Base-by-base conservation (phyloP, 1,139 yeast genomes). In the Pneumocystis sp. region DNA sequence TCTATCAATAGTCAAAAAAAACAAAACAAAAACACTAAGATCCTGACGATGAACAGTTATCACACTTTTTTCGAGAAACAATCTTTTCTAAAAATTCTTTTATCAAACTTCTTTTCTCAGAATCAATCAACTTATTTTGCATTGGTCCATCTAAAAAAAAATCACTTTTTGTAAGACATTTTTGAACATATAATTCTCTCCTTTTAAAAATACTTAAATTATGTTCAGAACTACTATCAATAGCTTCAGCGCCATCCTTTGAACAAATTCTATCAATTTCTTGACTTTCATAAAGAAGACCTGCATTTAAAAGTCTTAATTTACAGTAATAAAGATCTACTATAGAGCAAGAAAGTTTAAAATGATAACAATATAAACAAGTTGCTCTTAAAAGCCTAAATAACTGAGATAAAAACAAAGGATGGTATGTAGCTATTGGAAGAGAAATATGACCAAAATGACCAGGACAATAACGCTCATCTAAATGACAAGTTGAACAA, bases 381-480 rank as follows among this genome's bases (percentile, higher is more conserved):
- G 93, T 78, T 60, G 93, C 82, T 75, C 97, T 82, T 73, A 95
- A 80, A 72, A 86, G 85, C 68, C 88, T 82, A 78, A 86, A 93
- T 80, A 95, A 80, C 76, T 93, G 97, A 73, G 85, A 83, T 83
- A 95, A 93, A 74, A 95, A 93, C 72, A 95, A 78, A 21, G 98
- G 97, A 74, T 90, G 93, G 79, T 90, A 95, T 62, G 89, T 95
- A 5, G 97, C 96, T 59, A 89, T 86, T 10, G 98, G 98, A 70
- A 95, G 82, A 75, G 93, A 97, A 68, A 95, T 90, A 76, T 95
- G 98, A 67, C 99, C 99, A 77, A 89, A 90, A 76, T 95, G 99
- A 56, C 99, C 99, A 1, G 97, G 97, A 78, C 99, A 95, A 73
- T 84, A 86, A 73, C 88, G 85, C 71, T 93, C 97, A 74, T 90